Conservation (phyloP, 208 protist species). For the Sergeia podlipaevii region DNA sequence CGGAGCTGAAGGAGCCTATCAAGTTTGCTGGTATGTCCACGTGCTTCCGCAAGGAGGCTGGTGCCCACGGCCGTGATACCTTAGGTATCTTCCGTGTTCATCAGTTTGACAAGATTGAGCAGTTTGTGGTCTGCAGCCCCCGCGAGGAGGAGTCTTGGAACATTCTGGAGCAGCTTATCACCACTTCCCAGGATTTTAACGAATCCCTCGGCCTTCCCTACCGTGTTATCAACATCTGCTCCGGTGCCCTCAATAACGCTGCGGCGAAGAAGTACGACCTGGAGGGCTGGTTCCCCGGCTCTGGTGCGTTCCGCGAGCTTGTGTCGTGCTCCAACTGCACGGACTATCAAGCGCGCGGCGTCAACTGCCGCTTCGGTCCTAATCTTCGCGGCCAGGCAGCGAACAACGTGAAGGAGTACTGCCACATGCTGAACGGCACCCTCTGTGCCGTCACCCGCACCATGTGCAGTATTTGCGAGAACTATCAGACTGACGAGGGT, state of each 20-base stretch:
- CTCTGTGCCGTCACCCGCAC: conserved; percentile 97
- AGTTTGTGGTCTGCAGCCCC: conserved; percentile 93
- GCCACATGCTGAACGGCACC: conserved; percentile 99
- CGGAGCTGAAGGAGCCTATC: conserved; percentile 88
- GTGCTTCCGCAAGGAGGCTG: conserved; percentile 99
- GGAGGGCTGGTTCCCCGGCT: conserved; percentile 99
- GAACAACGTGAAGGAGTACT: conserved; percentile 94
- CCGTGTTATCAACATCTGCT: conserved; percentile 93
- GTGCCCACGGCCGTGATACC: conserved; percentile 94
- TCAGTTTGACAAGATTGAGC: conserved; percentile 98
- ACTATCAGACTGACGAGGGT: conserved; percentile 97
- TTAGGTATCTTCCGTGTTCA: conserved; percentile 96
- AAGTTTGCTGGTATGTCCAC: conserved; percentile 97
- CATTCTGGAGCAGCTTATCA: conserved; percentile 91
- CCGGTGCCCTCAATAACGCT: conserved; percentile 98
- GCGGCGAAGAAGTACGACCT: conserved; percentile 99
- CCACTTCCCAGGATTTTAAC: conserved; percentile 92
- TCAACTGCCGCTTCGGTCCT: conserved; percentile 89
- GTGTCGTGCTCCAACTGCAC: conserved; percentile 99
- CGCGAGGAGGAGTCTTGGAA: conserved; percentile 90
- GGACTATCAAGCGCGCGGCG: conserved; percentile 98
- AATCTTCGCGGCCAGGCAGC: conserved; percentile 66
- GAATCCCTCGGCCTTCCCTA: conserved; percentile 93
- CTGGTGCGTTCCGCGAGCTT: conserved; percentile 96
- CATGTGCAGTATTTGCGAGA: conserved; percentile 99